Conservation (phyloP, 768 basidiomycete species). For the Boletus edulis region DNA sequence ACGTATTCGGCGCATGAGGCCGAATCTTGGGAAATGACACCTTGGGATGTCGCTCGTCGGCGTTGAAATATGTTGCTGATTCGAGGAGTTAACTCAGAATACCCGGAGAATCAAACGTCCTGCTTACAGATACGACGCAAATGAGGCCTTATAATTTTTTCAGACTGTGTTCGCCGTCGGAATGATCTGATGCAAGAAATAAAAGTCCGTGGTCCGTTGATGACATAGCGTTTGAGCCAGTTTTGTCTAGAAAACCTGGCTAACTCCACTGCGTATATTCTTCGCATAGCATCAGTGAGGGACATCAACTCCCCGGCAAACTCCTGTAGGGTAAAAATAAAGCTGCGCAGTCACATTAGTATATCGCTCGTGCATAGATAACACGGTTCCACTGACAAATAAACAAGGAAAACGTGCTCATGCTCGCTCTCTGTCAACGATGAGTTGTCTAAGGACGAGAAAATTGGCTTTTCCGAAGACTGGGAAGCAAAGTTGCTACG, state of each 20-base stretch:
- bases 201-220: slow-evolving; percentile 22
- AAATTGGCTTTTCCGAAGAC: slow-evolving; percentile 12
- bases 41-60: slow-evolving; percentile 44
- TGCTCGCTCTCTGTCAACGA: slow-evolving; percentile 52
- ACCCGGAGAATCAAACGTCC: not conserved
- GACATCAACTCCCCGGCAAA: slow-evolving; percentile 82
- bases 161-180: slow-evolving; percentile 7
- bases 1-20: slow-evolving; percentile 83
- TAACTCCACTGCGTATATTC: slow-evolving; percentile 70
- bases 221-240: slow-evolving; percentile 41
- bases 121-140: slow-evolving; percentile 45
- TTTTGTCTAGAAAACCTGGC: slow-evolving; percentile 34
- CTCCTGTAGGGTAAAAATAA: slow-evolving; percentile 95
- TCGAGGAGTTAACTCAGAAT: slow-evolving; percentile 6
- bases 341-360: slow-evolving; percentile 48
- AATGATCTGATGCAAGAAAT: slow-evolving; percentile 22
- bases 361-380: not conserved
- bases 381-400: slow-evolving; percentile 65
- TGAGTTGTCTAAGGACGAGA: slow-evolving; percentile 26
- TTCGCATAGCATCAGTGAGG: slow-evolving; percentile 80
- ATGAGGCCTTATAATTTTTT: slow-evolving; percentile 18
- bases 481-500: slow-evolving; percentile 39
- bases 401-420: slow-evolving; percentile 85
- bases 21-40: slow-evolving; percentile 78
- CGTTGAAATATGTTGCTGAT: slow-evolving; percentile 53